Evolutionary conservation across 805 yeast species (phyloP).

Genomic region (Kuraishia piskuri): DNA sequence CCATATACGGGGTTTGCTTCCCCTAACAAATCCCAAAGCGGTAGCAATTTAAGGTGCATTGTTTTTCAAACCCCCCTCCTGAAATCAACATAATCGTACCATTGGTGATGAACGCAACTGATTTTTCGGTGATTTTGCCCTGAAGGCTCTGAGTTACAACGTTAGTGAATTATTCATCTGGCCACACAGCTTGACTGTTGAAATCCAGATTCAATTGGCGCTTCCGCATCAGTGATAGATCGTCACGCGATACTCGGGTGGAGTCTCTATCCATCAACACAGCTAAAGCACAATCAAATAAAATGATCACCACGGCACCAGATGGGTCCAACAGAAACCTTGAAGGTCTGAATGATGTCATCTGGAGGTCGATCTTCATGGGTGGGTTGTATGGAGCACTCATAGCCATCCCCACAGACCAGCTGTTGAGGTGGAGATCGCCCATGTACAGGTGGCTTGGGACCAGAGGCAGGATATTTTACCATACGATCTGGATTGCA

Average conservation of each 20-base stretch:
- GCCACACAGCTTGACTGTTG: no score
- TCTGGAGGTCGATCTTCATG: constrained; percentile 20
- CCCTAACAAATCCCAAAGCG: background rate
- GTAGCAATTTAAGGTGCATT: background rate
- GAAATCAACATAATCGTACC: background rate
- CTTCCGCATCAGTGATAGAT: no score
- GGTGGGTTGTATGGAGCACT: constrained; percentile 30
- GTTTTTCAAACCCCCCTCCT: background rate
- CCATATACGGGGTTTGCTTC: background rate
- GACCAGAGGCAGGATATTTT: constrained; percentile 24
- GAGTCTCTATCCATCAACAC: no score
- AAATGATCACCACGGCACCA: background rate
- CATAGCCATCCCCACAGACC: constrained; percentile 26
- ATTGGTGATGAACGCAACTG: background rate
- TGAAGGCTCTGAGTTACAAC: background rate
- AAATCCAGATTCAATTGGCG: no score
- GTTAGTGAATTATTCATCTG: no score
- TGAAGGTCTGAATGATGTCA: constrained; percentile 15
- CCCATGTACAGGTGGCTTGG: constrained; percentile 29
- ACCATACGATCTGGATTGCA: constrained; percentile 28
- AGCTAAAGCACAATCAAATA: background rate
- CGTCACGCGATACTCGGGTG: background rate
- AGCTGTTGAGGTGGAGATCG: constrained; percentile 26
- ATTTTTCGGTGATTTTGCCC: background rate
- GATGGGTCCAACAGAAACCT: background rate